Evolutionary conservation across 148 eudicot genomes (phyloP), one percentile per base, ranked within the genome.

Genomic region (Rhododendron kiyosumense): DNA sequence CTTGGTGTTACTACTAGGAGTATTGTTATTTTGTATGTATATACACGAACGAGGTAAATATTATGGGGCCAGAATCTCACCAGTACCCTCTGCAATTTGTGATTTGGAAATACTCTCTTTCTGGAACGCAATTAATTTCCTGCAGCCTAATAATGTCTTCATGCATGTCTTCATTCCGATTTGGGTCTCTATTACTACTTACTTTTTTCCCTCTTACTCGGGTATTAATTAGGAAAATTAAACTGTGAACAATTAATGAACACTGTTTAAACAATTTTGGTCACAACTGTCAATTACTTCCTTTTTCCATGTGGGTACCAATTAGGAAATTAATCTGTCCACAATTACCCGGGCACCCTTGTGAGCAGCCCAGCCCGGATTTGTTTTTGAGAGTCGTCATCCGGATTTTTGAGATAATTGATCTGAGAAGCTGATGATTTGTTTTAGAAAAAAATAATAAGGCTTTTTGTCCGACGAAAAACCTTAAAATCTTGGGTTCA

Each of bases 141-240:
- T 63, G 54, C 81, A 69, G 84, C 45, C 32, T 11, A 65, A 61
- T 75, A 45, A 78, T 87, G 87, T 84, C 85, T 46, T 84, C 89
- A 87, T 80, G 84, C 34, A 87, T 79, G 89, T 84, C 84, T 79
- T 69, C 86, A 84, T 84, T 79, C 48, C 83, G 15, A 65, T 74
- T 74, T 30, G 41, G 81, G 52, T 45, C 15, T 22, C 7, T 2
- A 41, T 20, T 77, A 20, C 22, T 78, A 20, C 43, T 24, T 43
- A 59, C 28, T 20, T 24, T 63, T 22, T 24, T 24, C 61, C 22
- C 20, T 46, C 11, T 46, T 46, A 46, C 24, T 18, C 22, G 22
- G 61, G 61, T 57, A 57, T 5, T 54, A 54, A 54, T 57, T 57
- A 46, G 49, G 49, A 46, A 46, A 46, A 46, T 46, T 46, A 46